phyloP scores from a whole-genome alignment of 805 yeast genomes.

The Yarrowia phangngaensis region DNA sequence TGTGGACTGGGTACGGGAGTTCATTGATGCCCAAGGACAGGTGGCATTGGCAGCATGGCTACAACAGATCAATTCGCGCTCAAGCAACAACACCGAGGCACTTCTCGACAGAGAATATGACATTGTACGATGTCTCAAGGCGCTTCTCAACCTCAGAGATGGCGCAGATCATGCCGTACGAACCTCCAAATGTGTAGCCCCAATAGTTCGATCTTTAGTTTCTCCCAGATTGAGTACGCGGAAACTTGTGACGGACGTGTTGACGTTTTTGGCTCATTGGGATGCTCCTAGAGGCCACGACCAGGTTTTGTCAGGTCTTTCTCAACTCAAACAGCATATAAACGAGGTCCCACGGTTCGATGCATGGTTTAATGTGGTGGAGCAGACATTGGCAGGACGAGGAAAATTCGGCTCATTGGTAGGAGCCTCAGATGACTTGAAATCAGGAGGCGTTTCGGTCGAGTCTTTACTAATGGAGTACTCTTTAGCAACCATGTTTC shows the following conservation, averaged over 20 bases:
- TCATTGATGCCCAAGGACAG: conserved; percentile 78
- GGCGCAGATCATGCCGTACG: conserved; percentile 55
- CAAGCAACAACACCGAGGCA: conserved; percentile 40
- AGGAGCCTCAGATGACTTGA: conserved; percentile 84
- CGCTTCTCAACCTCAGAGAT: conserved; percentile 59
- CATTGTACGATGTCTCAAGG: conserved; percentile 72
- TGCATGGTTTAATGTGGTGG: conserved; percentile 67
- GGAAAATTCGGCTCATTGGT: conserved; percentile 89
- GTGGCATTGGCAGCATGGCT: conserved; percentile 67
- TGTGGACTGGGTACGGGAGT: conserved; percentile 71
- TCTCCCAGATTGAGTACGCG: conserved; percentile 75
- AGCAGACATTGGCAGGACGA: conserved; percentile 70
- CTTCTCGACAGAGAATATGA: conserved; percentile 67
- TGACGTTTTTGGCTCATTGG: conserved; percentile 54
- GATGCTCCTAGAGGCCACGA: conserved; percentile 49
- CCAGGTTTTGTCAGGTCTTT: conserved; percentile 54
- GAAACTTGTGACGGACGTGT: conserved; percentile 72
- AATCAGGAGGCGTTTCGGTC: conserved; percentile 47
- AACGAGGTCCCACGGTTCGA: conserved; percentile 48
- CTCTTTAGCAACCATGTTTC: conserved; percentile 62
- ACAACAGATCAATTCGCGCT: conserved; percentile 44
- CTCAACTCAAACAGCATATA: conserved; percentile 43
- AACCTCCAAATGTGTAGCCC: conserved; percentile 48
- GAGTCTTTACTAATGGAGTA: conserved; percentile 69
- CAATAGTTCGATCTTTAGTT: conserved; percentile 66